Evolutionary conservation across 306 rosid genomes (phyloP).

Genomic region (Hippophae tibetana): DNA sequence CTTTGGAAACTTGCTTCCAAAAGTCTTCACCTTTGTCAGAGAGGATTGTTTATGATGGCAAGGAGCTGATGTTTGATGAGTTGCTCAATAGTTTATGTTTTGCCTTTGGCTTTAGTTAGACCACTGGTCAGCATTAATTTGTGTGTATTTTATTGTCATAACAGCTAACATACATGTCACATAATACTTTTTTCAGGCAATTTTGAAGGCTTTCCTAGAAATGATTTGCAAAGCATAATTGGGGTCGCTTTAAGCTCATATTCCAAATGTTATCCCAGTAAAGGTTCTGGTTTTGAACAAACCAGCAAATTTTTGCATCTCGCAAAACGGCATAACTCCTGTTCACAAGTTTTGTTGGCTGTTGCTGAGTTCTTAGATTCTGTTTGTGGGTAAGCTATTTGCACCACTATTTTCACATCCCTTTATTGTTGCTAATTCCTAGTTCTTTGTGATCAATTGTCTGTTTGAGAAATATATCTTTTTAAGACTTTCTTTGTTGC

Average conservation of each 20-base stretch:
- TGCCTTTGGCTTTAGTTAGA: too few species aligned
- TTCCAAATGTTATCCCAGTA: slow-evolving; percentile 24
- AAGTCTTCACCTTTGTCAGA: too few species aligned
- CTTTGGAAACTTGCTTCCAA: too few species aligned
- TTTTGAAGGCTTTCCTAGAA: slow-evolving; percentile 31
- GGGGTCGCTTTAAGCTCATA: slow-evolving; percentile 57
- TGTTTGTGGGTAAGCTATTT: slow-evolving; percentile 51
- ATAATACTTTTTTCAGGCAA: slow-evolving; percentile 21
- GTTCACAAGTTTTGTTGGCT: slow-evolving; percentile 54
- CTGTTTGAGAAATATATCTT: background rate
- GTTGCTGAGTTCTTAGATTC: slow-evolving; percentile 74
- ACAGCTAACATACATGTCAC: slow-evolving; percentile 2
- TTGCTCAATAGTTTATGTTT: too few species aligned
- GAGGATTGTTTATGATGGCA: too few species aligned
- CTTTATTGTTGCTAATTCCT: too few species aligned
- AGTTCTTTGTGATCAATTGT: background rate
- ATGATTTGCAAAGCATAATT: slow-evolving; percentile 53
- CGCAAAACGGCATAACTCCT: slow-evolving; percentile 56
- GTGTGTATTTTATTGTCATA: background rate
- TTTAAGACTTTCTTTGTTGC: slow-evolving; percentile 16
- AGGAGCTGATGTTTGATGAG: too few species aligned
- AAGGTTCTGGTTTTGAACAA: slow-evolving; percentile 27
- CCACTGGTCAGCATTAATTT: too few species aligned
- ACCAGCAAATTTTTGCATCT: slow-evolving; percentile 40
- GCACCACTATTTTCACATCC: background rate